A percentile compares a stretch with the other conserved stretches of the same genome.
Evolutionary conservation across 2,329 filamentous ascomycete species (phyloP).

Genomic region (Clarireedia sp.): DNA sequence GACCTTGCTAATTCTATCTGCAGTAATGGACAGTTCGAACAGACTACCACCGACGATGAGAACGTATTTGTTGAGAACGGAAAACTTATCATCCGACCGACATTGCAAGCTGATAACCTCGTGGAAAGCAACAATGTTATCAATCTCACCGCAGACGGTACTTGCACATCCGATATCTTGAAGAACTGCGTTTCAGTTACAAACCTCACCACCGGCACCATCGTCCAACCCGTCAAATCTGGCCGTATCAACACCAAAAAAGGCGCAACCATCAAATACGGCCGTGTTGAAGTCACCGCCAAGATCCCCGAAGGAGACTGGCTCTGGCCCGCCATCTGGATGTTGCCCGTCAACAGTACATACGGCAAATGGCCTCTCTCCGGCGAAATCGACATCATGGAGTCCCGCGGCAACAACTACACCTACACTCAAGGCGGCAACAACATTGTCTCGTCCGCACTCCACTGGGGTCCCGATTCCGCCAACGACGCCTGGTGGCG

Average conservation of each 20-base stretch:
- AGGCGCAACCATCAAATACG: slow-evolving; percentile 67
- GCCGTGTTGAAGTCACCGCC: slow-evolving; percentile 71
- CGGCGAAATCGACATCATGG: slow-evolving; percentile 77
- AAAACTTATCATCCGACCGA: slow-evolving; percentile 66
- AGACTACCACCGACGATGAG: slow-evolving; percentile 62
- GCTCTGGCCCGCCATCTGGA: slow-evolving; percentile 91
- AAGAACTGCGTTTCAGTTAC: slow-evolving; percentile 61
- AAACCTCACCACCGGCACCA: slow-evolving; percentile 68
- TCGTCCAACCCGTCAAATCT: slow-evolving; percentile 70
- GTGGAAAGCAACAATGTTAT: slow-evolving; percentile 60
- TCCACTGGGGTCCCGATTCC: slow-evolving; percentile 73
- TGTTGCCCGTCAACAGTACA: slow-evolving; percentile 64
- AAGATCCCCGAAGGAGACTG: slow-evolving; percentile 72
- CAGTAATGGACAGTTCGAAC: slow-evolving; percentile 74
- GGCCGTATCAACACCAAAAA: slow-evolving; percentile 70
- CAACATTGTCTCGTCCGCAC: slow-evolving; percentile 68
- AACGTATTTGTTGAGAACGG: slow-evolving; percentile 69
- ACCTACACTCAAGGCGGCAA: slow-evolving; percentile 70
- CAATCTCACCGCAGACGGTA: slow-evolving; percentile 57
- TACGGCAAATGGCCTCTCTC: slow-evolving; percentile 74
- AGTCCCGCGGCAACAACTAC: slow-evolving; percentile 76
- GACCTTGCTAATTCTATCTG: background rate
- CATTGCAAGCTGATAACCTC: slow-evolving; percentile 60
- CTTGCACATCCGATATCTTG: slow-evolving; percentile 55
- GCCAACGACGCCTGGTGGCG: slow-evolving; percentile 74